A percentile compares a stretch with the other conserved stretches of the same genome.
Evolutionary conservation across 2,329 filamentous ascomycete genomes (phyloP).

Genomic region (Fusarium sacchari): DNA sequence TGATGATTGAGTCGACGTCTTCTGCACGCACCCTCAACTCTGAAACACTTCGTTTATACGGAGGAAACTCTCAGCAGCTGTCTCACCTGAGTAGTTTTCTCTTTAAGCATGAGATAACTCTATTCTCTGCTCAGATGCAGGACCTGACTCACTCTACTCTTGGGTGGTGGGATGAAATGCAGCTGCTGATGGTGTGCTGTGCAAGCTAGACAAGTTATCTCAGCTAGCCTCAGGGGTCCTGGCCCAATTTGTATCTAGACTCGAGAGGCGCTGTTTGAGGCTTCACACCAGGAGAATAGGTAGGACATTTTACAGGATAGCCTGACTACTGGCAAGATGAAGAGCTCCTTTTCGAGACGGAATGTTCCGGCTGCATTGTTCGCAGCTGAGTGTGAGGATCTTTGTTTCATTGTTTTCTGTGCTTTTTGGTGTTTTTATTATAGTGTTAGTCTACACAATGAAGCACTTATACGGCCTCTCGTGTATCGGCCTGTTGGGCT

Average conservation of each 20-base stretch:
- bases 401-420: background rate
- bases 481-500: constrained; percentile 3
- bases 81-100: background rate
- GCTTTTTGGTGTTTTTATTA: background rate
- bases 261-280: constrained; percentile 27
- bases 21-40: constrained; percentile 5
- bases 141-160: constrained; percentile 15
- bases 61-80: background rate
- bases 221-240: constrained; percentile 42
- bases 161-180: constrained; percentile 4
- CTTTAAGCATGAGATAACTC: background rate
- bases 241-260: constrained; percentile 29
- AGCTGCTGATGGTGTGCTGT: constrained; percentile 31
- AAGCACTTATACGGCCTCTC: constrained; percentile 35
- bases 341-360: constrained; percentile 3
- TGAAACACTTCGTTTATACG: constrained; percentile 8
- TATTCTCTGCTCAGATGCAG: background rate
- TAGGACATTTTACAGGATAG: constrained; percentile 12
- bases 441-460: constrained; percentile 15
- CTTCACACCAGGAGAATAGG: constrained; percentile 26
- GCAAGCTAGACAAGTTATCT: constrained; percentile 32
- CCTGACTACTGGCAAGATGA: constrained; percentile 1
- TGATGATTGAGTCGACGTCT: background rate
- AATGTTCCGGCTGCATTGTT: constrained; percentile 8
- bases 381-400: constrained; percentile 5